Evolutionary conservation across 345 rosid genomes (phyloP), one percentile per base, ranked within the genome.

Genomic region (Aquilaria yunnanensis): DNA sequence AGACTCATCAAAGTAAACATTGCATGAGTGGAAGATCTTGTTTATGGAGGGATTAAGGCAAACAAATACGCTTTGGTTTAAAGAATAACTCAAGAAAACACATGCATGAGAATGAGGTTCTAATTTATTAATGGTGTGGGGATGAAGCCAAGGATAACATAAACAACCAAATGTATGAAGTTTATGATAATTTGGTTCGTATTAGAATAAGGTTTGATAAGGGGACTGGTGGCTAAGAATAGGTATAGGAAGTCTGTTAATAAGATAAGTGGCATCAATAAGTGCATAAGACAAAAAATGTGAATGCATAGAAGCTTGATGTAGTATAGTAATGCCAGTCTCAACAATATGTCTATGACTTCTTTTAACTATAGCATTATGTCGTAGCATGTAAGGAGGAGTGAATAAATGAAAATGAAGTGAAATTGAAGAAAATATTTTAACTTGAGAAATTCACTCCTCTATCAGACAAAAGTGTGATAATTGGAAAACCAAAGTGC

Each of bases 71-170:
- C 13, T n/a, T 9, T 47, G 37, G 4, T 30, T 14, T 10, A 10
- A 9, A n/a, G 29, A 48, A n/a, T 61, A 58, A 1, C 41, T 10
- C 16, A 53, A 48, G 3, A 32, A 61, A 23, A 61, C 30, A 47
- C 29, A 23, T 9, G 34, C 43, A 5, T 9, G 11, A 4, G 41
- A 10, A 16, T 6, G 9, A 5, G 34, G 29, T 30, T 29, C 23
- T 47, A 61, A 31, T 50, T 59, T 47, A 59, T 59, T 50, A 7
- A 3, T 13, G 23, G 52, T 14, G 29, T 45, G 41, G 1, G 41
- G 33, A 10, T 23, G 63, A 43, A 61, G 64, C 53, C 34, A 61
- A 4, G 12, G 6, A 31, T 30, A 61, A 31, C 34, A 60, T 45
- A 60, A 9, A 10, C 63, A 45, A 45, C 63, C 63, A 45, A 60